Evolutionary conservation across 2,329 filamentous ascomycete genomes (phyloP).

Genomic region (Aspergillus amoenus): DNA sequence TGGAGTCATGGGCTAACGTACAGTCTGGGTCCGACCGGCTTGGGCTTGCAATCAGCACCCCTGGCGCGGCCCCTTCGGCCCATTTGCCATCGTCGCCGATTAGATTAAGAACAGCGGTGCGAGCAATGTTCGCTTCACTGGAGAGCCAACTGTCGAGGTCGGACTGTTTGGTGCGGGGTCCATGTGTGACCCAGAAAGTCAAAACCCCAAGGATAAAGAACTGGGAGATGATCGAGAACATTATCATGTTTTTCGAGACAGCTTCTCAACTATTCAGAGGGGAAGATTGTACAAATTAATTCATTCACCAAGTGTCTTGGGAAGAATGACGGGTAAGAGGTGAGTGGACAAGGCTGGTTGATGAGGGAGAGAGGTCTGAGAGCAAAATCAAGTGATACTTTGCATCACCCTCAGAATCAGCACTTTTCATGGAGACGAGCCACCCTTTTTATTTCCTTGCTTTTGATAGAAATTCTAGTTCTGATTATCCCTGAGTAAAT

Average conservation of each 20-base stretch:
- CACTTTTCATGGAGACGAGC: not conserved
- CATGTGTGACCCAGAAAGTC: conserved; percentile 4
- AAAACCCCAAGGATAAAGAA: not conserved
- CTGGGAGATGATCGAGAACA: not conserved
- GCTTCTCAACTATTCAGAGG: not conserved
- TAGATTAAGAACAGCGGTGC: conserved; percentile 10
- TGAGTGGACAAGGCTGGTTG: not conserved
- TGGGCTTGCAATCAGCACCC: conserved; percentile 15
- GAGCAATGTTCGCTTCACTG: conserved; percentile 10
- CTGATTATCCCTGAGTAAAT: no score
- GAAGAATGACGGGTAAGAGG: not conserved
- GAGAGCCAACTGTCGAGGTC: conserved; percentile 10
- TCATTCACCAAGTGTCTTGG: not conserved
- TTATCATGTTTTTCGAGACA: not conserved
- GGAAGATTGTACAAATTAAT: not conserved
- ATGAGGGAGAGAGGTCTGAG: not conserved
- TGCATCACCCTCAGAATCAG: not conserved
- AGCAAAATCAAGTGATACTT: not conserved
- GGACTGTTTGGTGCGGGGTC: conserved; percentile 1
- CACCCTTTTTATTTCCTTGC: no score
- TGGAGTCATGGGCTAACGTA: conserved; percentile 31
- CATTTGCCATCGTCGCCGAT: conserved; percentile 14
- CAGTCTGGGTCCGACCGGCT: conserved; percentile 50
- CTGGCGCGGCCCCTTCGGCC: conserved; percentile 6
- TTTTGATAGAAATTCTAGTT: no score